Base-by-base conservation (phyloP, 2,329 filamentous ascomycete species). In the Pseudonectria buxi region DNA sequence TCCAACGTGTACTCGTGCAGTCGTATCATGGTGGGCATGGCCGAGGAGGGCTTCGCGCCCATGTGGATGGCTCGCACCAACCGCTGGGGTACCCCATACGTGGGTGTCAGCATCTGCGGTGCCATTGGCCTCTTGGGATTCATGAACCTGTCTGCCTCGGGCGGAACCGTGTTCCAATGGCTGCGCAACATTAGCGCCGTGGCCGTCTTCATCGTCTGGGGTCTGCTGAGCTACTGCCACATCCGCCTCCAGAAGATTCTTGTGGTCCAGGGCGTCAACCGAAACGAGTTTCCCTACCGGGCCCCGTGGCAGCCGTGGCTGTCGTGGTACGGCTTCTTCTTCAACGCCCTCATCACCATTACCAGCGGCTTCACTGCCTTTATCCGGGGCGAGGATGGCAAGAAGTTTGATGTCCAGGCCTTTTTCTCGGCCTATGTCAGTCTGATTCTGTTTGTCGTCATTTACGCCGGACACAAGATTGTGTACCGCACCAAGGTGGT, bases 1-100 rank as follows among this genome's bases (percentile, higher is more conserved):
- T 83, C 82, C 11, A 85, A 85, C 61, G 72, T 88, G 40, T 86
- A 85, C 63, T 83, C 81, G 28, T 78, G 77, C 40, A 81, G 75
- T 38, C 78, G 82, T 15, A 79, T 83, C 27, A 67, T 86, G 25
- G 69, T 85, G 43, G 78, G 75, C 9, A 68, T 86, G 10, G 78
- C 81, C 24, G 64, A 77, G 28, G 76, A 81, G 36, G 72, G 75
- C 28, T 74, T 78, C 39, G 81, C 80, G 0, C 81, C 81, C 2
- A 55, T 55, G 9, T 62, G 81, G 48, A 66, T 86, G 52, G 70
- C 68, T 42, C 61, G 63, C 30, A 83, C 77, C 40, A 82, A 78
- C 58, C 61, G 63, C 22, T 62, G 65, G 40, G 81, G 81, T 18
- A 78, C 81, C 1, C 82, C 82, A 0, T 76, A 77, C 57, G 61